These are phyloP conservation scores for Lasiodiplodia citricola DNA, from an alignment of 2,329 filamentous ascomycete species.

Conservation along the genomic window DNA sequence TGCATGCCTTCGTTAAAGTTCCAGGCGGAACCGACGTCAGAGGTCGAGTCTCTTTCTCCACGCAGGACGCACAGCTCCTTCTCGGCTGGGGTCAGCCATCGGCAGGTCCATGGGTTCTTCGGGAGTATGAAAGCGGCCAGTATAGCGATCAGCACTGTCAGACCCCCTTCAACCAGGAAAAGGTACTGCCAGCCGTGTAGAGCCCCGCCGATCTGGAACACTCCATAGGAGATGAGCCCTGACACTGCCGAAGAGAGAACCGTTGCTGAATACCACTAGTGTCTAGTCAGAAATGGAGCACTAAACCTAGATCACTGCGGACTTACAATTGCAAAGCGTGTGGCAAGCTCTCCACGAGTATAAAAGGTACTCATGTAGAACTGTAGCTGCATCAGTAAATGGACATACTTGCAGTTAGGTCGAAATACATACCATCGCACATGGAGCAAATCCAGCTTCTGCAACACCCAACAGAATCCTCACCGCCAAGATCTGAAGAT, in stretches of 20 bases:
- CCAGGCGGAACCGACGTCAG: conserved; percentile 7
- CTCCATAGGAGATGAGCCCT: conserved; percentile 39
- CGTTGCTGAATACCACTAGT: conserved; percentile 18
- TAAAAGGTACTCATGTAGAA: conserved; percentile 27
- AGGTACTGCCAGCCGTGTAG: conserved; percentile 52
- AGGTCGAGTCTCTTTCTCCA: conserved; percentile 17
- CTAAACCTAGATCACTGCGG: too few relatives aligned
- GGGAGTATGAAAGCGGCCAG: conserved; percentile 49
- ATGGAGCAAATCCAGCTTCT: conserved; percentile 23
- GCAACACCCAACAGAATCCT: conserved; percentile 13
- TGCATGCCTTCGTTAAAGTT: conserved; percentile 19
- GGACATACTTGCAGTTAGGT: not conserved
- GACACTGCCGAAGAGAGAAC: conserved; percentile 18
- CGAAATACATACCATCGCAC: conserved; percentile 2
- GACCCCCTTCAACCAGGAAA: conserved; percentile 52
- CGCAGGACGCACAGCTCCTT: conserved; percentile 5
- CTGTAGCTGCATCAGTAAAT: not conserved
- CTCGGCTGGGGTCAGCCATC: conserved; percentile 47
- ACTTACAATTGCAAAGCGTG: conserved; percentile 21
- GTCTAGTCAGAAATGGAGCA: not conserved
- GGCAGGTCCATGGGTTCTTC: conserved; percentile 43
- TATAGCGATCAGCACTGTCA: conserved; percentile 48
- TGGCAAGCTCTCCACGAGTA: conserved; percentile 24
- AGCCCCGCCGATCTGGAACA: conserved; percentile 46
- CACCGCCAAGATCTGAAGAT: conserved; percentile 8